phyloP scores from a whole-genome alignment of 352 stramenopile genomes.

The Pythium aphanidermatum region DNA sequence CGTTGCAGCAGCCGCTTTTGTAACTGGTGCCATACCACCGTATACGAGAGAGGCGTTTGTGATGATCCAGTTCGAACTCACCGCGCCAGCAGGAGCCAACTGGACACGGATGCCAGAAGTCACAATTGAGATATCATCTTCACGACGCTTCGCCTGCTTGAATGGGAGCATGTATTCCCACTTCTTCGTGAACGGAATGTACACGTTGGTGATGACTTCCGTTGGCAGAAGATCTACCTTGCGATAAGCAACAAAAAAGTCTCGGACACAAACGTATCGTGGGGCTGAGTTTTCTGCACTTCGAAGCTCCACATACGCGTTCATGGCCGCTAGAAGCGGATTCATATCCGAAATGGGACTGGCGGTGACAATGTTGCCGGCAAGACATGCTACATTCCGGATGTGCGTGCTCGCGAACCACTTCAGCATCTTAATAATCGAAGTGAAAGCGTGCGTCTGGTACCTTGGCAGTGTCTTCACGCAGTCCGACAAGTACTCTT shows the following conservation, averaged over 20 bases:
- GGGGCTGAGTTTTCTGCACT: constrained; percentile 16
- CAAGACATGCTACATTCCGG: constrained; percentile 94
- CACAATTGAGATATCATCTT: constrained; percentile 98
- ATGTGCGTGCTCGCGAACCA: constrained; percentile 98
- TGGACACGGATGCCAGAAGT: constrained; percentile 90
- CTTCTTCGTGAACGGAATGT: constrained; percentile 79
- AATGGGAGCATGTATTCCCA: constrained; percentile 94
- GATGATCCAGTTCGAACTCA: constrained; percentile 57
- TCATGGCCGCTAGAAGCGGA: constrained; percentile 88
- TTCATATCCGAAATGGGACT: constrained; percentile 98
- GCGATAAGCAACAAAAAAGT: constrained; percentile 95
- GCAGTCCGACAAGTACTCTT: constrained; percentile 42
- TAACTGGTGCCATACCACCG: constrained; percentile 66
- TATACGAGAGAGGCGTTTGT: constrained; percentile 51
- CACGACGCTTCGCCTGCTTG: constrained; percentile 92
- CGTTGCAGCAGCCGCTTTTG: constrained; percentile 42
- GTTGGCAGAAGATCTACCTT: constrained; percentile 85
- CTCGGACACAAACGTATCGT: constrained; percentile 61
- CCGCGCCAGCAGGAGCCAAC: constrained; percentile 29
- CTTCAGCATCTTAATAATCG: constrained; percentile 88
- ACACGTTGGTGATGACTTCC: constrained; percentile 91
- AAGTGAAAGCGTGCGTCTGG: constrained; percentile 44
- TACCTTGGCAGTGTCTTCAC: constrained; percentile 30
- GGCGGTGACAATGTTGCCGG: constrained; percentile 95
- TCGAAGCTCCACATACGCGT: constrained; percentile 61